A percentile compares a stretch with the other conserved stretches of the same genome.
Evolutionary conservation across 805 yeast genomes (phyloP).

Genomic region (Candida boidinii): DNA sequence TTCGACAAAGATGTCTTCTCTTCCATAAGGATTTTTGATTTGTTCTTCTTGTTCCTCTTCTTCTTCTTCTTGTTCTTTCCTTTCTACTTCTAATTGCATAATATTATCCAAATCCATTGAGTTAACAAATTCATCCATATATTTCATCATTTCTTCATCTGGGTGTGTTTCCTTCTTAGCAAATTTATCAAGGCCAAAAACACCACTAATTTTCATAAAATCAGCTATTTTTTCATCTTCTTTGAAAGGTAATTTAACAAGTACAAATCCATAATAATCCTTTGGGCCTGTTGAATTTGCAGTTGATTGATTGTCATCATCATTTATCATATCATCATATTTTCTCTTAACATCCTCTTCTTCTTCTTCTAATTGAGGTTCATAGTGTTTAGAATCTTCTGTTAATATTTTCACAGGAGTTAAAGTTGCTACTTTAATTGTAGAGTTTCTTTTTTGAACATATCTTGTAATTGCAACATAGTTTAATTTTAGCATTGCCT

Average conservation of each 20-base stretch:
- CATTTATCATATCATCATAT: slow-evolving; percentile 11
- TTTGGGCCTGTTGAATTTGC: no score
- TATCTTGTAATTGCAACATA: slow-evolving; percentile 54
- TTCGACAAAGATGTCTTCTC: slow-evolving; percentile 12
- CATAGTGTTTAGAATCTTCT: slow-evolving; percentile 8
- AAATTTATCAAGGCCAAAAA: slow-evolving; percentile 20
- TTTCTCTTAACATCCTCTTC: slow-evolving; percentile 14
- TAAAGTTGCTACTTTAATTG: slow-evolving; percentile 43
- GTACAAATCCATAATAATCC: slow-evolving; percentile 33
- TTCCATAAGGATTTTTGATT: not conserved
- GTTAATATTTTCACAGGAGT: slow-evolving; percentile 34
- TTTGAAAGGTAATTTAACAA: slow-evolving; percentile 56
- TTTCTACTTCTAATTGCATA: not conserved
- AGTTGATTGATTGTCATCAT: slow-evolving; percentile 3
- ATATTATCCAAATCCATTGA: slow-evolving; percentile 31
- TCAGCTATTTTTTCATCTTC: slow-evolving; percentile 66
- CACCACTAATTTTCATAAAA: slow-evolving; percentile 31
- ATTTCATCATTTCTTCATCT: slow-evolving; percentile 25
- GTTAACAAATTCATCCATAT: slow-evolving; percentile 37
- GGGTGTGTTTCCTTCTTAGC: slow-evolving; percentile 23
- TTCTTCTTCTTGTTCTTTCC: slow-evolving; percentile 13
- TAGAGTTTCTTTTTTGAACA: slow-evolving; percentile 41
- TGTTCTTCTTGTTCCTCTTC: slow-evolving; percentile 5
- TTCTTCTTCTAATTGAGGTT: slow-evolving; percentile 4
- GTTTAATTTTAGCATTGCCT: slow-evolving; percentile 39